These are phyloP conservation scores for Mortierella alpina DNA, from an alignment of 192 early-diverging fungal genomes.

Conservation along the genomic window DNA sequence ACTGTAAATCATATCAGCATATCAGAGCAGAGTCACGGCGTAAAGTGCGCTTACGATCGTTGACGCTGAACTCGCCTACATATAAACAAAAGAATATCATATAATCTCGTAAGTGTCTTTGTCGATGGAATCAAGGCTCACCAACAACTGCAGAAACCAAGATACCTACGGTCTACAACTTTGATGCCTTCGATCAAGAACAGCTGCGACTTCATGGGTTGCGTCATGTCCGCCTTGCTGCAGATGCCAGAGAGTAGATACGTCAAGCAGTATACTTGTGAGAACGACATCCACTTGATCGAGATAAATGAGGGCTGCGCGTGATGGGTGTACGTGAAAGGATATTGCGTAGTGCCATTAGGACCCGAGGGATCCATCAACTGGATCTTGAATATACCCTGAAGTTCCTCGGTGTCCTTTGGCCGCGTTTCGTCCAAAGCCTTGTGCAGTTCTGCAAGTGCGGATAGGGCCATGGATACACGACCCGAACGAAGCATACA, in stretches of 20 bases:
- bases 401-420: conserved; percentile 24
- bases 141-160: background rate
- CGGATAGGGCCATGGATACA: conserved; percentile 16
- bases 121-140: background rate
- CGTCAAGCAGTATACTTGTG: conserved; percentile 51
- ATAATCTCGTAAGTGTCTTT: background rate
- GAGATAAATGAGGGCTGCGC: conserved; percentile 2
- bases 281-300: conserved; percentile 51
- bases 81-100: background rate
- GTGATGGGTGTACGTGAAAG: background rate
- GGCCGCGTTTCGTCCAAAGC: conserved; percentile 34
- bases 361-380: background rate
- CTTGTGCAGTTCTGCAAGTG: conserved; percentile 15
- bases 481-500: conserved; percentile 42
- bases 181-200: conserved; percentile 47
- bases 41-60: conserved; percentile 21
- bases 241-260: conserved; percentile 53
- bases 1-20: background rate
- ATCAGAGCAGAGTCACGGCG: background rate
- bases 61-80: conserved; percentile 37
- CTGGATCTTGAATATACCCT: conserved; percentile 30
- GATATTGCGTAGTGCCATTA: background rate
- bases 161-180: conserved; percentile 38
- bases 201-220: conserved; percentile 34
- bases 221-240: conserved; percentile 53